Evolutionary conservation across 768 basidiomycete genomes (phyloP).

Genomic region (Amanita rubescens): DNA sequence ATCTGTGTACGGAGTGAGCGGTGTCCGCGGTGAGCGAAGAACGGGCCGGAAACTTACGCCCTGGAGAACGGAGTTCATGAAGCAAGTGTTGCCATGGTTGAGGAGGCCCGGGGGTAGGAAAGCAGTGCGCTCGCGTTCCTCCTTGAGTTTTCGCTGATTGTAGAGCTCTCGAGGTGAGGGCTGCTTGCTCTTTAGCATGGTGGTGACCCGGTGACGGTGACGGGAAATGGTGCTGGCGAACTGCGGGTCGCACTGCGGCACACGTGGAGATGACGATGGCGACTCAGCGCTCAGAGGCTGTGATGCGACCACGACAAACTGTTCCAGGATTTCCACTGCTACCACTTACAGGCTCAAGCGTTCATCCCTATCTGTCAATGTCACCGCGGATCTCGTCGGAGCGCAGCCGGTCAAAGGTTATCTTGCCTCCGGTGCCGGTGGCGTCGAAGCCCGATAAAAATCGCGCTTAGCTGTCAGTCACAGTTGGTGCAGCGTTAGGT

Average conservation of each 20-base stretch:
- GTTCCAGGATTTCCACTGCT: no score
- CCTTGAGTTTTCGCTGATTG: slow-evolving; percentile 46
- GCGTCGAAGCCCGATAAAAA: no score
- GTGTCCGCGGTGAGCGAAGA: neutral
- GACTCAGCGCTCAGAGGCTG: no score
- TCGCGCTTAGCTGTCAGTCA: no score
- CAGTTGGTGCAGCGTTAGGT: no score
- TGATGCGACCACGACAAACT: no score
- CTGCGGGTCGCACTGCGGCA: neutral
- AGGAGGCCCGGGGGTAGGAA: slow-evolving; percentile 65
- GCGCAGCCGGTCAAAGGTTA: no score
- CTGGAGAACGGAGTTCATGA: slow-evolving; percentile 93
- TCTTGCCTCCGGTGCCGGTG: no score
- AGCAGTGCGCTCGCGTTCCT: slow-evolving; percentile 54
- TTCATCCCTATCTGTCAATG: no score
- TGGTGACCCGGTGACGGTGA: neutral
- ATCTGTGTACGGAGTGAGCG: neutral
- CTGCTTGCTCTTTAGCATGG: slow-evolving; percentile 49
- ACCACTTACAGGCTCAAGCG: no score
- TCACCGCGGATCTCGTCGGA: no score
- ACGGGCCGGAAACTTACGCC: slow-evolving; percentile 46
- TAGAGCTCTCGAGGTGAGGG: slow-evolving; percentile 60
- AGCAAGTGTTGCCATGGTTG: slow-evolving; percentile 89
- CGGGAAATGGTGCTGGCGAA: neutral
- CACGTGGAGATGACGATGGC: neutral